These are phyloP conservation scores for Salvia splendens DNA, from an alignment of 257 asterid species.

Conservation along the genomic window DNA sequence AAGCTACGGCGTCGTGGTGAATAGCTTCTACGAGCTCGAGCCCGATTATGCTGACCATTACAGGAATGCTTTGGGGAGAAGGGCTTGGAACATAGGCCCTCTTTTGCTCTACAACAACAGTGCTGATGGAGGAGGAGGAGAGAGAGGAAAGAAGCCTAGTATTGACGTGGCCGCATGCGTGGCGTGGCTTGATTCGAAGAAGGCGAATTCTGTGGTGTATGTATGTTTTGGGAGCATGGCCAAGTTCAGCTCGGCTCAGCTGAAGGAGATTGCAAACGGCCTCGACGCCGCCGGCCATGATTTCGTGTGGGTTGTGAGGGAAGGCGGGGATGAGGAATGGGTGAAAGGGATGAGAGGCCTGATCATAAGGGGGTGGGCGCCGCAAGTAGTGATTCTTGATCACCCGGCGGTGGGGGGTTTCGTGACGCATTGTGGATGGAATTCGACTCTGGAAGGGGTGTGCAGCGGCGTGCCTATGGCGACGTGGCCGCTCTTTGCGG, in stretches of 20 bases:
- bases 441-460: conserved; percentile 40
- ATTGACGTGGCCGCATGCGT: conserved; percentile 24
- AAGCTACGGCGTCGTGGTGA: conserved; percentile 48
- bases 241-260: conserved; percentile 29
- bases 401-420: conserved; percentile 40
- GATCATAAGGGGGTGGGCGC: conserved; percentile 49
- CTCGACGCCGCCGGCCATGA: conserved; percentile 40
- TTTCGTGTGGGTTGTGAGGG: conserved; percentile 45
- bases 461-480: conserved; percentile 52
- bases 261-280: conserved; percentile 40
- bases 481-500: conserved; percentile 51
- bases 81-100: conserved; percentile 53
- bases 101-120: conserved; percentile 31
- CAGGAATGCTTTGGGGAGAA: conserved; percentile 36
- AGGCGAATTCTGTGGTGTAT: conserved; percentile 40
- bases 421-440: conserved; percentile 58
- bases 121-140: too few relatives aligned
- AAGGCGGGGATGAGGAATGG: conserved; percentile 8
- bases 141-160: not conserved
- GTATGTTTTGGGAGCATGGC: conserved; percentile 43
- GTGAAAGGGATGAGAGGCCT: conserved; percentile 29
- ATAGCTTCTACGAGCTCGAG: conserved; percentile 63
- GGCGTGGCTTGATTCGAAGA: conserved; percentile 47
- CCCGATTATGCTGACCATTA: conserved; percentile 43
- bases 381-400: conserved; percentile 40